Evolutionary conservation across 306 rosid genomes (phyloP).

Genomic region (Dryas octopetala): DNA sequence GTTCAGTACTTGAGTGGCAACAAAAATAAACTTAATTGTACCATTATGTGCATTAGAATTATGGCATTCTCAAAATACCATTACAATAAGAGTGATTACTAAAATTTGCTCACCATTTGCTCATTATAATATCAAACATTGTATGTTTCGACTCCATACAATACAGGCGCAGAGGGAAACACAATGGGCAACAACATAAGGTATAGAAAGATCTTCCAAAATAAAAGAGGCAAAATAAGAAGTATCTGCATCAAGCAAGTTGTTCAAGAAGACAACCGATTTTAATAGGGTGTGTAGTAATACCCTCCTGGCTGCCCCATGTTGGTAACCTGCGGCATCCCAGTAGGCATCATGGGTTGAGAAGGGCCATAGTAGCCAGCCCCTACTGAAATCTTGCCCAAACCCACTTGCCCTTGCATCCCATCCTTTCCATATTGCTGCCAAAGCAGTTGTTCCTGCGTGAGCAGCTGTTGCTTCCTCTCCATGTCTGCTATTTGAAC

Average conservation of each 20-base stretch:
- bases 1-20: no score
- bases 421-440: slow-evolving; percentile 74
- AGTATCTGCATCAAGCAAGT: slow-evolving; percentile 1
- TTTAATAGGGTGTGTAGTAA: slow-evolving; percentile 46
- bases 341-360: slow-evolving; percentile 60
- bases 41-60: no score
- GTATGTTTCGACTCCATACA: neutral
- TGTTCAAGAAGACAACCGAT: neutral
- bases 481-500: slow-evolving; percentile 90
- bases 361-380: slow-evolving; percentile 41
- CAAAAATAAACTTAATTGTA: no score
- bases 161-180: neutral
- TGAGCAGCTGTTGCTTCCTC: slow-evolving; percentile 71
- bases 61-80: no score
- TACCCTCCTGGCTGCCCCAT: slow-evolving; percentile 52
- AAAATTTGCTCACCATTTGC: neutral
- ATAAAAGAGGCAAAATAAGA: slow-evolving; percentile 5
- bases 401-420: slow-evolving; percentile 75
- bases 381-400: slow-evolving; percentile 50
- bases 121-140: neutral
- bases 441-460: slow-evolving; percentile 78
- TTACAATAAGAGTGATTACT: neutral
- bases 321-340: slow-evolving; percentile 44
- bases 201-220: neutral
- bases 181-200: neutral